phyloP scores from a whole-genome alignment of 805 yeast genomes.

The Dipodascopsis uninucleata region DNA sequence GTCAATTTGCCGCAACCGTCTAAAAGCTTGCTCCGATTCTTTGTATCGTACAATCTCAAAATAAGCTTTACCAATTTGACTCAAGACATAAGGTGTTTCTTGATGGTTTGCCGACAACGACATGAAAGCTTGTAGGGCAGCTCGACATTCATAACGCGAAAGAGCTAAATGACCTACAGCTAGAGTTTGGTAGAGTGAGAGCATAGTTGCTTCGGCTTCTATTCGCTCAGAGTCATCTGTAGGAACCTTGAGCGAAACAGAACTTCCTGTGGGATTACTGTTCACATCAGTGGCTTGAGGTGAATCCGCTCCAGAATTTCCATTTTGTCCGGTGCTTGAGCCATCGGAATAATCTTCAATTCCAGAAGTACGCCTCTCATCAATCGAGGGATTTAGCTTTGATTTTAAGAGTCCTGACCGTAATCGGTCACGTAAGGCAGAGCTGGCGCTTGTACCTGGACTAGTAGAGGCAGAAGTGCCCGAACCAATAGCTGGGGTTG shows the following conservation, averaged over 20 bases:
- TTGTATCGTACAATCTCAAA: conserved; percentile 85
- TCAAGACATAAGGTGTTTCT: conserved; percentile 79
- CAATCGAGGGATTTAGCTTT: conserved; percentile 5
- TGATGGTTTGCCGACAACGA: conserved; percentile 60
- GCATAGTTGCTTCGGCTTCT: conserved; percentile 21
- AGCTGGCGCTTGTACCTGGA: not conserved
- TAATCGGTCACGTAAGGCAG: conserved; percentile 10
- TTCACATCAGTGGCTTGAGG: no score
- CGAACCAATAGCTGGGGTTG: not conserved
- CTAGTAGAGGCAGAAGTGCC: not conserved
- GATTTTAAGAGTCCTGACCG: conserved; percentile 8
- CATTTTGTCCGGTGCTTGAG: not conserved
- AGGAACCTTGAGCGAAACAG: conserved; percentile 17
- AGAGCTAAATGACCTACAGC: conserved; percentile 23
- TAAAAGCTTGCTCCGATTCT: conserved; percentile 63
- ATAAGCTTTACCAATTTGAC: conserved; percentile 74
- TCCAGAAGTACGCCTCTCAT: not conserved
- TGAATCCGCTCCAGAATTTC: not conserved
- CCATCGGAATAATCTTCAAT: not conserved
- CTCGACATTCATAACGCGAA: conserved; percentile 64
- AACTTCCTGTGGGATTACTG: no score
- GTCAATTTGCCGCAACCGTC: conserved; percentile 60
- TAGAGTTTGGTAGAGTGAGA: conserved; percentile 23
- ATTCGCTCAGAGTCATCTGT: conserved; percentile 22
- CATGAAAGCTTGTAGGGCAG: conserved; percentile 68